Base-by-base conservation (phyloP, 2,329 filamentous ascomycete species). In the Ploettnerulaceae sp. region DNA sequence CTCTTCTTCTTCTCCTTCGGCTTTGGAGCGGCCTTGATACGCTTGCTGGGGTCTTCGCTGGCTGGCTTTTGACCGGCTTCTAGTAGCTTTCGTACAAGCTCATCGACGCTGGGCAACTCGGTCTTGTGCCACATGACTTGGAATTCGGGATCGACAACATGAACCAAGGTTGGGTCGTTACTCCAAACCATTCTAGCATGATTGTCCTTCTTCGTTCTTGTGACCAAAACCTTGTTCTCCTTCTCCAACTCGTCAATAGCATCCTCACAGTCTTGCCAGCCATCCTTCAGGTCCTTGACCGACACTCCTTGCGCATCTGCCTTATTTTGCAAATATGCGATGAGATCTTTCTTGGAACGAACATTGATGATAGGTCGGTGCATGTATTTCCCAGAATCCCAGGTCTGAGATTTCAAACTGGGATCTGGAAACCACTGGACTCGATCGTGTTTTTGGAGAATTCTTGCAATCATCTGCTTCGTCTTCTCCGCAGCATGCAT, bases 251-350 rank as follows among this genome's bases (percentile, higher is more conserved):
- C 74, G 53, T 85, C 78, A 64, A 98, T 85, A 7, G 85, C 78
- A 15, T 84, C 78, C 51, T 90, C 82, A 61, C 89, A 94, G 59
- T 84, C 83, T 18, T 84, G 82, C 93, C 93, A 98, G 53, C 93
- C 93, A 64, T 98, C 93, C 68, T 95, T 95, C 52, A 98, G 77
- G 60, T 96, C 89, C 65, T 89, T 89, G 53, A 97, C 88, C 28
- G 76, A 76, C 45, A 97, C 79, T 9, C 88, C 89, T 55, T 84
- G 81, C 1, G 88, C 86, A 49, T 89, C 89, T 42, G 79, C 81
- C 67, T 90, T 89, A 44, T 76, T 75, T 68, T 95, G 89, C 24
- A 98, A 77, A 63, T 88, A 85, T 45, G 77, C 79, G 45, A 95
- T 79, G 45, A 98, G 77, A 58, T 89, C 81, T 29, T 84, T 82